Conservation (phyloP, 148 eudicot genomes). For the Cornus kousa region DNA sequence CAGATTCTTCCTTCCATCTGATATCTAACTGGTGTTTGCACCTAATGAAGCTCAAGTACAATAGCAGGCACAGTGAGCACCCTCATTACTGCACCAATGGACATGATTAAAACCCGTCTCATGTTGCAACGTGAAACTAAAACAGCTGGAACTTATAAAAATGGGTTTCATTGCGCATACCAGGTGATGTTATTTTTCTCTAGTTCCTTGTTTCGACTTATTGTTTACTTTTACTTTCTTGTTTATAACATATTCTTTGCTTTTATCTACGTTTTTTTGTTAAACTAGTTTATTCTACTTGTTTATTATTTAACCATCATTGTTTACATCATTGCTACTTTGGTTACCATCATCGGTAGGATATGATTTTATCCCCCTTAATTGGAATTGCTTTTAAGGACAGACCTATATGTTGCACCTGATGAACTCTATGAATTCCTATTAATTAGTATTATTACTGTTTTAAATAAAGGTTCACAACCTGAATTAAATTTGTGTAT, state of each 20-base stretch:
- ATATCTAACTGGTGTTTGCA: constrained; percentile 23
- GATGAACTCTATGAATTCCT: no score
- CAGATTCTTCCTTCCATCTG: neutral
- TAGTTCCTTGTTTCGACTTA: no score
- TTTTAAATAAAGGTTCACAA: neutral
- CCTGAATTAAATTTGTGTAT: constrained; percentile 2
- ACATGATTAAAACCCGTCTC: constrained; percentile 92
- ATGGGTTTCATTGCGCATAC: constrained; percentile 84
- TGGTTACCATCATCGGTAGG: neutral
- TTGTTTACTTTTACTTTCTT: no score
- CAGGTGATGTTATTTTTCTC: constrained; percentile 41
- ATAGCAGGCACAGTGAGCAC: constrained; percentile 80
- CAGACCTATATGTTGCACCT: neutral
- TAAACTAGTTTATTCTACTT: no score
- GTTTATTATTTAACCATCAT: neutral
- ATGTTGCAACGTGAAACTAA: constrained; percentile 83
- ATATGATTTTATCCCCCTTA: no score
- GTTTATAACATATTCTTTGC: neutral
- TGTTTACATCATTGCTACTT: neutral
- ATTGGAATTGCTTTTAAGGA: neutral
- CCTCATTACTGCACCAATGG: constrained; percentile 79
- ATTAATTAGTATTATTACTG: neutral
- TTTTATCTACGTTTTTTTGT: neutral
- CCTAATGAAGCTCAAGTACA: constrained; percentile 72
- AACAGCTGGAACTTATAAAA: constrained; percentile 51